Percentiles rank a stretch among this genome's conserved stretches.
Evolutionary conservation across 768 basidiomycete species (phyloP).

Genomic region (Rhodosporidiobolus sp.): DNA sequence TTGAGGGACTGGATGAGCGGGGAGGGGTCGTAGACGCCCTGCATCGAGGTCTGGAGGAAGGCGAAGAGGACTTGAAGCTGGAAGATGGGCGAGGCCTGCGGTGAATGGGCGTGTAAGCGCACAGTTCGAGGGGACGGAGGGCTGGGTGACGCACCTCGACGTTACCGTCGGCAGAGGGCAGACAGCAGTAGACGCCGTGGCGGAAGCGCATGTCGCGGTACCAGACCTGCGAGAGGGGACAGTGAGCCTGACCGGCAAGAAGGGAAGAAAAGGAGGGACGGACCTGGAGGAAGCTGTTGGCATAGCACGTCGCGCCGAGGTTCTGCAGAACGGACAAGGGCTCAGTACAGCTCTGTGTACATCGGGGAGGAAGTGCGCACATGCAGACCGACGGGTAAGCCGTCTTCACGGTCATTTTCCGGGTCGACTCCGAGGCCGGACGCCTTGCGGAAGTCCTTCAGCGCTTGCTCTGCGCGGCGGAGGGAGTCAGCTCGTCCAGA

Average conservation of each 20-base stretch:
- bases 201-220: conserved; percentile 80
- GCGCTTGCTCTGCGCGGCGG: conserved; percentile 54
- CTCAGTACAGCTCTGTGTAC: background rate
- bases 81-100: conserved; percentile 47
- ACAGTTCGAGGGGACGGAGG: background rate
- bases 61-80: conserved; percentile 61
- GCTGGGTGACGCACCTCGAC: conserved; percentile 51
- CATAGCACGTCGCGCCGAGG: conserved; percentile 94
- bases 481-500: conserved; percentile 30
- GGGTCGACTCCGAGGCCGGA: conserved; percentile 62
- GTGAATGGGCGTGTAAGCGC: conserved; percentile 1
- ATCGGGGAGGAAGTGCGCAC: conserved; percentile 50
- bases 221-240: conserved; percentile 67
- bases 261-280: background rate
- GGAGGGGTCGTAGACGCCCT: conserved; percentile 73
- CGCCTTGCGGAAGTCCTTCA: conserved; percentile 57
- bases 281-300: conserved; percentile 90
- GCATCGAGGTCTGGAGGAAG: conserved; percentile 70
- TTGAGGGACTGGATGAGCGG: conserved; percentile 81
- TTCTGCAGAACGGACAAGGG: conserved; percentile 57
- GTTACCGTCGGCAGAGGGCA: conserved; percentile 58
- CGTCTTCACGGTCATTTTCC: conserved; percentile 55
- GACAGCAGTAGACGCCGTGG: conserved; percentile 74
- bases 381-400: conserved; percentile 71
- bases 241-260: background rate